Evolutionary conservation across 2,329 filamentous ascomycete genomes (phyloP).

Genomic region (Penicillium paneum): DNA sequence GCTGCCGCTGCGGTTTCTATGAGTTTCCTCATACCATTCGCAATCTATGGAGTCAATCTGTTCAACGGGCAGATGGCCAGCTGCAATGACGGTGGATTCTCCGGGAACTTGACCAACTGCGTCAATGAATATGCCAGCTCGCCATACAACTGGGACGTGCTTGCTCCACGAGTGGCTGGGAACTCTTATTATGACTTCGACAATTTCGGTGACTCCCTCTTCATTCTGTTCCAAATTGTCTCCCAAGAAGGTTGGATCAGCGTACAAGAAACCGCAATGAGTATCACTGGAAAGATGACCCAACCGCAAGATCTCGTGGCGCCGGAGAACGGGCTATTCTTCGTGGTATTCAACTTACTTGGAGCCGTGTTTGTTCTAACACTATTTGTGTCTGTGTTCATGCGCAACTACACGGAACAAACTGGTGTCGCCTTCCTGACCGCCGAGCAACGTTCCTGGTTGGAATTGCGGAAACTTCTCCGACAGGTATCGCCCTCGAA

Average conservation of each 20-base stretch:
- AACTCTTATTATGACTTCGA: slow-evolving; percentile 93
- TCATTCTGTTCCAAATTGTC: slow-evolving; percentile 97
- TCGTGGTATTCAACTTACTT: slow-evolving; percentile 92
- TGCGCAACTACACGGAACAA: slow-evolving; percentile 99
- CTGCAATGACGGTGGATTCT: slow-evolving; percentile 71
- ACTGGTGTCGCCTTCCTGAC: slow-evolving; percentile 96
- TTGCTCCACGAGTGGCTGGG: slow-evolving; percentile 74
- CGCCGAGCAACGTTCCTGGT: slow-evolving; percentile 92
- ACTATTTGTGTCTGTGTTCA: slow-evolving; percentile 97
- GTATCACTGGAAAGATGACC: slow-evolving; percentile 70
- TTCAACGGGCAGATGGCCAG: slow-evolving; percentile 76
- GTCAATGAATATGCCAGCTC: slow-evolving; percentile 75
- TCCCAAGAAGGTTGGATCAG: slow-evolving; percentile 98
- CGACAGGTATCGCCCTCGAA: slow-evolving; percentile 94
- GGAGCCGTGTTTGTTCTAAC: slow-evolving; percentile 96
- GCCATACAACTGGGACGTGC: slow-evolving; percentile 79
- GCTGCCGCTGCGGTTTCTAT: slow-evolving; percentile 90
- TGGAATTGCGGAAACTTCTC: slow-evolving; percentile 87
- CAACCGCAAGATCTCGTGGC: slow-evolving; percentile 69
- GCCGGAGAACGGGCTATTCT: slow-evolving; percentile 87
- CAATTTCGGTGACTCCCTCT: slow-evolving; percentile 87
- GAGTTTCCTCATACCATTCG: slow-evolving; percentile 91
- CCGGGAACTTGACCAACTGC: slow-evolving; percentile 63
- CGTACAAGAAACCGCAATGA: slow-evolving; percentile 80
- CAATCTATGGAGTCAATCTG: slow-evolving; percentile 89